phyloP scores from a whole-genome alignment of 768 basidiomycete genomes.

The Tylopilus plumbeoviolaceoides region DNA sequence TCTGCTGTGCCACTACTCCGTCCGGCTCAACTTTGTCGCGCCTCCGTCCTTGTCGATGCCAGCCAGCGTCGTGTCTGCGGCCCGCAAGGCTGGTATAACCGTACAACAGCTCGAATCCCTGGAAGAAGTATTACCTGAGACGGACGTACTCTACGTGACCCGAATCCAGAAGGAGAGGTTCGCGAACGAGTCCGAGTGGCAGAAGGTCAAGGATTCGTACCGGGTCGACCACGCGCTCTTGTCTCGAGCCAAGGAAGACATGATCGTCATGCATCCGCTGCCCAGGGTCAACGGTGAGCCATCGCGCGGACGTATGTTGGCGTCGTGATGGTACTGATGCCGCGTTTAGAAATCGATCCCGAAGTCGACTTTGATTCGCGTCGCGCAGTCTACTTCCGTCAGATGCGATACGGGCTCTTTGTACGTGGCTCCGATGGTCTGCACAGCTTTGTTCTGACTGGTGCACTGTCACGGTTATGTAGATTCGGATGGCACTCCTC shows the following conservation, averaged over 20 bases:
- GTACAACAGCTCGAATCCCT: conserved; percentile 83
- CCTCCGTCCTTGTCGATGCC: conserved; percentile 89
- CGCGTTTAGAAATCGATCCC: conserved; percentile 86
- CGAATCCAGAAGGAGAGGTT: conserved; percentile 96
- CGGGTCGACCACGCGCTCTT: conserved; percentile 92
- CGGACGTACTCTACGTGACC: conserved; percentile 96
- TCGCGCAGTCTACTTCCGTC: conserved; percentile 95
- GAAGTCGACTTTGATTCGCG: conserved; percentile 96
- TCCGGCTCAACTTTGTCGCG: conserved; percentile 93
- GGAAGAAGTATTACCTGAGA: conserved; percentile 86
- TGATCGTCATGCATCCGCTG: conserved; percentile 99
- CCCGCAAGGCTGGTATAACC: conserved; percentile 75
- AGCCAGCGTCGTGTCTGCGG: conserved; percentile 72
- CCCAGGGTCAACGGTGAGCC: conserved; percentile 81
- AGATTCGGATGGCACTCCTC: conserved; percentile 82
- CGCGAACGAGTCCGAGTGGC: conserved; percentile 75
- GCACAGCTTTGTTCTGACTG: background rate
- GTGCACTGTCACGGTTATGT: background rate
- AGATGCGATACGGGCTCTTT: conserved; percentile 97
- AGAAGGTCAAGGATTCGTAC: conserved; percentile 87
- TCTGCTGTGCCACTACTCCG: conserved; percentile 85
- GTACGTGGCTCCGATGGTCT: conserved; percentile 47
- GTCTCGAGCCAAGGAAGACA: conserved; percentile 89
- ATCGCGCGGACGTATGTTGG: background rate
- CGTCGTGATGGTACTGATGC: conserved; percentile 8